phyloP scores from a whole-genome alignment of 208 protist genomes.

The Crithidia mellificae region DNA sequence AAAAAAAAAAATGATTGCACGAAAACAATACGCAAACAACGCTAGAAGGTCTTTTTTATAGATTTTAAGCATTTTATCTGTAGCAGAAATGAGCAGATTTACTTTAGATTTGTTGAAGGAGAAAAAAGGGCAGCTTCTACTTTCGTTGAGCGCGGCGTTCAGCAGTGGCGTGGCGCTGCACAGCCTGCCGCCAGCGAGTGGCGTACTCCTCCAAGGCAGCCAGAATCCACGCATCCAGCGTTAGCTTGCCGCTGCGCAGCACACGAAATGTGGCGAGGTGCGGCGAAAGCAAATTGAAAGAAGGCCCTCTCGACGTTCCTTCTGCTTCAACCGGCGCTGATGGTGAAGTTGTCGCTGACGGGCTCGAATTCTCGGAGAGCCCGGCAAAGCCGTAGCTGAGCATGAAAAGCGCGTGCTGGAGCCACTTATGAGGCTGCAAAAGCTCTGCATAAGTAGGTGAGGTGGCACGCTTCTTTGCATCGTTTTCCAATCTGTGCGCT shows the following conservation, averaged over 20 bases:
- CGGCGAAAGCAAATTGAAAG: constrained; percentile 7
- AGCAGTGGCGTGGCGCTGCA: not conserved
- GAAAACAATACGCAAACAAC: too few species aligned
- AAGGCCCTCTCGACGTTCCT: too few species aligned
- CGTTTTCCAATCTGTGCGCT: not conserved
- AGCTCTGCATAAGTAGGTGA: not conserved
- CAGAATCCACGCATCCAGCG: constrained; percentile 25
- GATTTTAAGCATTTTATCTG: too few species aligned
- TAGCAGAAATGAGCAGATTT: too few species aligned
- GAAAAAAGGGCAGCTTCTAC: constrained; percentile 19
- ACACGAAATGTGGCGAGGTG: constrained; percentile 22
- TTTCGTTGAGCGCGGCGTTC: not conserved
- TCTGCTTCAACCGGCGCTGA: not conserved
- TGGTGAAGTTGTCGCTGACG: not conserved
- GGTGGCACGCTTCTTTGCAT: not conserved
- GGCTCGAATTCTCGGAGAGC: not conserved
- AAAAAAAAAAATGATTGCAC: too few species aligned
- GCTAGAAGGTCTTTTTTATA: too few species aligned
- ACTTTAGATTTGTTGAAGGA: not conserved
- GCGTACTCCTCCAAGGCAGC: constrained; percentile 34
- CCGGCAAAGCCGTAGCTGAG: constrained; percentile 30
- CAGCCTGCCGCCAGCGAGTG: constrained; percentile 29
- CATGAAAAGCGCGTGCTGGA: constrained; percentile 58
- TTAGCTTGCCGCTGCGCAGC: constrained; percentile 16
- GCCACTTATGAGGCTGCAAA: constrained; percentile 27